Base-by-base conservation (phyloP, 441 rosid genomes). In the Gossypium aridum region DNA sequence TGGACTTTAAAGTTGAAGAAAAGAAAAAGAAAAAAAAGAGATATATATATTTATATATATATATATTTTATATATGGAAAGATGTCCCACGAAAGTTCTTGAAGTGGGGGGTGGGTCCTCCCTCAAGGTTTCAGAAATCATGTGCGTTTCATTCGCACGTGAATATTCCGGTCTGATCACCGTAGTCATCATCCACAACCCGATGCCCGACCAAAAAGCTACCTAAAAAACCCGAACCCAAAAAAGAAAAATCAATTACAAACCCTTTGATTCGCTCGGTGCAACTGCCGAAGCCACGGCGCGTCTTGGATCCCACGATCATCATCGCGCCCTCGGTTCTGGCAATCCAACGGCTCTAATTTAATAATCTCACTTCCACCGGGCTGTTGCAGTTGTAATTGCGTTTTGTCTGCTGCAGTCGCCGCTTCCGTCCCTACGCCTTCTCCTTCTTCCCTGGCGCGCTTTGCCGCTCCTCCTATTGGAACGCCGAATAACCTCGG, bases 401-500 rank as follows among this genome's bases (percentile, higher is more conserved):
- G 70, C 25, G 80, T 69, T 39, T 65, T 66, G 17, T 62, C 85
- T 51, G 31, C 64, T 6, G n/a, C 64, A 66, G 56, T 5, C 19
- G 56, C n/a, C 7, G 56, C 85, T 47, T 12, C 26, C 61, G 22
- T 53, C 65, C 7, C 65, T 25, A 31, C 81, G 17, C 28, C 71
- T 25, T 78, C 85, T 4, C 64, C 82, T 0, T 83, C 54, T 0
- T 71, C 87, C 49, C 85, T 86, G 70, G 82, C 80, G 3, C 92
- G 90, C 78, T 90, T 90, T 3, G 76, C 26, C 0, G 87, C 39
- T 0, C 87, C 90, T 0, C 90, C 88, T 0, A 90, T 87, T 14
- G 87, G 77, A 49, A 89, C 89, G 13, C 93, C 91, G 69, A 90
- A 90, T 43, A 90, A 72, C 78, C 79, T 84, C 61, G 88, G 81